A percentile compares a stretch with the other conserved stretches of the same genome.
Conservation (phyloP, 352 stramenopile genomes). For the Phytophthora citrophthora region DNA sequence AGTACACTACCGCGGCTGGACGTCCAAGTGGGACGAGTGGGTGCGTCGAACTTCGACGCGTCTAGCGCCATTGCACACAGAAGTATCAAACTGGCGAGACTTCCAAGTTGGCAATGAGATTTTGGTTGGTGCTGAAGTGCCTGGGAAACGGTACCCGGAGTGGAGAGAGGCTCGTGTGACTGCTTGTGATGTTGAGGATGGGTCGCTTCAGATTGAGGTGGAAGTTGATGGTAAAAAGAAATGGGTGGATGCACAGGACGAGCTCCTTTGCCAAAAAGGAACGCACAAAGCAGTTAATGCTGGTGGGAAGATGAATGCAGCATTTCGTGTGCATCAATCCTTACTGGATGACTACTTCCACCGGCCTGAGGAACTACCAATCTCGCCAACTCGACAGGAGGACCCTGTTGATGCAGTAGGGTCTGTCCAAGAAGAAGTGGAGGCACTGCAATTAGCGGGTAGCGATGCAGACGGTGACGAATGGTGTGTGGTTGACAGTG, state of each 20-base stretch:
- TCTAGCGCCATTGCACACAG: conserved; percentile 91
- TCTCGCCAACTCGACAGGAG: neutral
- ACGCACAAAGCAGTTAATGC: conserved; percentile 68
- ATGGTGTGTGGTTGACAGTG: conserved; percentile 34
- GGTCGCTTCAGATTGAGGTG: conserved; percentile 51
- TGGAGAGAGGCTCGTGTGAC: conserved; percentile 62
- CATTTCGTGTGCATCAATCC: conserved; percentile 4
- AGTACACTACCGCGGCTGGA: conserved; percentile 97
- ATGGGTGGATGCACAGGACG: conserved; percentile 70
- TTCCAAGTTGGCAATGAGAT: conserved; percentile 66
- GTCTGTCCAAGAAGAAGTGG: conserved; percentile 6
- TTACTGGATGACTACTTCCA: conserved; percentile 30
- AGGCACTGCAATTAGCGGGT: conserved; percentile 12
- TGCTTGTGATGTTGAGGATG: conserved; percentile 26
- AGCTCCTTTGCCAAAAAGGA: conserved; percentile 62
- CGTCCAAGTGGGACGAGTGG: conserved; percentile 97
- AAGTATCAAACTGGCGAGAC: conserved; percentile 67
- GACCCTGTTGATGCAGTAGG: conserved; percentile 10
- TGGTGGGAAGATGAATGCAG: conserved; percentile 1
- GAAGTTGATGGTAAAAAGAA: conserved; percentile 51
- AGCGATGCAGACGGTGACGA: conserved; percentile 30
- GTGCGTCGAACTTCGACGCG: conserved; percentile 87
- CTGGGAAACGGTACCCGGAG: conserved; percentile 54
- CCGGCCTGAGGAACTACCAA: conserved; percentile 4
- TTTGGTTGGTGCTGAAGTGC: conserved; percentile 51